Evolutionary conservation across 176 grass and related monocot genomes (phyloP), one percentile per base, ranked within the genome.

Genomic region (Lolium perenne): DNA sequence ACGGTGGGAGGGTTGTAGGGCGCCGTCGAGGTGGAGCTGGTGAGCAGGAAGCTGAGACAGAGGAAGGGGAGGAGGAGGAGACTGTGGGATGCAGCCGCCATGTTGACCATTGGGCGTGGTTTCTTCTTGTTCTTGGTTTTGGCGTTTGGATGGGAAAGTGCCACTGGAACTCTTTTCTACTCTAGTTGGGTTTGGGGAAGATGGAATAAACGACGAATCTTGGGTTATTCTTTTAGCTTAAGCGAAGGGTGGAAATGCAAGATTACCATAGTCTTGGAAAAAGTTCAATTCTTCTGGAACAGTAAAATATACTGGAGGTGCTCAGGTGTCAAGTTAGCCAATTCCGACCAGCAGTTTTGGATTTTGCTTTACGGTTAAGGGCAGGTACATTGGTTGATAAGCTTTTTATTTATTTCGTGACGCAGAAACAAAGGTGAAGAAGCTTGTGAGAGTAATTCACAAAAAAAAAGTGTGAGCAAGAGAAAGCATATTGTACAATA

Each of bases 1-100:
- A 88, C 95, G 4, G 95, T 97, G 38, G 91, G 91, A 6, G 85
- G 85, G 8, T 76, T 40, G 70, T 88, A 88, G 50, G 89, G 85
- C 22, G 59, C 75, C 74, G 25, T 55, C 49, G 49, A 35, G 74
- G 49, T 55, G 16, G 50, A 20, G 74, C 74, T 55, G 26, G 50
- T 2, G 49, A 76, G 49, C 48, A 53, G 48, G 74, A 76, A 26
- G 26, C 16, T 55, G 23, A 76, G 50, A 10, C 49, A 51, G 50
- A 76, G 74, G 74, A 85, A 51, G 50, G 56, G 74, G 74, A 85
- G 60, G 63, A 92, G 43, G 40, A 88, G 81, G 17, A 38, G 46
- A 71, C 25, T 46, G 77, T 7, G 17, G 70, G 50, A n/a, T 26
- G 87, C 74, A 26, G 74, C 71, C 41, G 67, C 84, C 84, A 62